These are phyloP conservation scores for Phytophthora pisi DNA, from an alignment of 352 stramenopile species.

Conservation along the genomic window DNA sequence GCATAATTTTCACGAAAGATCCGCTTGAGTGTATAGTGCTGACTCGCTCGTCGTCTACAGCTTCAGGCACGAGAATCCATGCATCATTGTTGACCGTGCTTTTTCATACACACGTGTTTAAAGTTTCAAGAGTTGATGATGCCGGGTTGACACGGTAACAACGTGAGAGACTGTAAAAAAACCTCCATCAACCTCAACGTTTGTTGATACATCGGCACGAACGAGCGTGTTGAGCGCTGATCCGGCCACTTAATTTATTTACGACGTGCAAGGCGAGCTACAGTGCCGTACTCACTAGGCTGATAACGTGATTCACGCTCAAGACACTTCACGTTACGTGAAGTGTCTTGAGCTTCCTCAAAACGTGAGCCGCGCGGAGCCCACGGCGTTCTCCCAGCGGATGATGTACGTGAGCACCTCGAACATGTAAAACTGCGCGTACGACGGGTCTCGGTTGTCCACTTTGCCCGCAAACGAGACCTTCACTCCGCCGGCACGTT, in stretches of 20 bases:
- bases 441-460: constrained; percentile 49
- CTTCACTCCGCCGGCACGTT: constrained; percentile 31
- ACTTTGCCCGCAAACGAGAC: constrained; percentile 53
- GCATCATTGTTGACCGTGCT: too few species aligned
- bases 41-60: too few species aligned
- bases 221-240: constrained; percentile 5
- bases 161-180: too few species aligned
- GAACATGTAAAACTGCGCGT: constrained; percentile 53
- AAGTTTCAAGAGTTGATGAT: too few species aligned
- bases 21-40: too few species aligned
- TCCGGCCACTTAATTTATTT: constrained; percentile 27
- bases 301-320: not conserved
- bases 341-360: not conserved
- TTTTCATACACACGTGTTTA: too few species aligned
- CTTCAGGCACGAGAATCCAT: too few species aligned
- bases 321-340: too few species aligned
- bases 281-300: too few species aligned
- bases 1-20: not conserved
- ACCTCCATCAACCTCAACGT: too few species aligned
- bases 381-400: constrained; percentile 50
- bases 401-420: constrained; percentile 59
- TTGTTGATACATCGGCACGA: too few species aligned
- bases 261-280: not conserved
- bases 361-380: constrained; percentile 41
- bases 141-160: too few species aligned